Conservation (phyloP, 306 rosid genomes). For the Dryas octopetala region DNA sequence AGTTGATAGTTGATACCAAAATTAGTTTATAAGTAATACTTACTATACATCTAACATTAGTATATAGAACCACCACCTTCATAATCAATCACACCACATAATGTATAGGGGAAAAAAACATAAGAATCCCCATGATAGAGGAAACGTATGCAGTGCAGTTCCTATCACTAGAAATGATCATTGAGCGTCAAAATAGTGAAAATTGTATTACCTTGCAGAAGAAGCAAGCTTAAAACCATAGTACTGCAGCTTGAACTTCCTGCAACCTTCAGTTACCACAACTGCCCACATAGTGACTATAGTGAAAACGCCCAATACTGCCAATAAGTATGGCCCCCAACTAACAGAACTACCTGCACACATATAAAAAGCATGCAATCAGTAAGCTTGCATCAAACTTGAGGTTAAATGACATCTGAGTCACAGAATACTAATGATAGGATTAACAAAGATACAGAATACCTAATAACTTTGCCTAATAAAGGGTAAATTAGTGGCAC, state of each 20-base stretch:
- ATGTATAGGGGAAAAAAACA: not conserved
- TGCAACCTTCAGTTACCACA: constrained; percentile 95
- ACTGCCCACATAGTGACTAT: constrained; percentile 98
- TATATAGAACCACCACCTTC: not conserved
- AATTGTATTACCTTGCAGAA: constrained; percentile 72
- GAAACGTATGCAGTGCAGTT: not conserved
- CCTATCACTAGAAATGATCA: constrained; percentile 5
- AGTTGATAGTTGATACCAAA: constrained; percentile 4
- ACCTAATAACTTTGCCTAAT: constrained; percentile 5
- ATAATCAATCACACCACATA: not conserved
- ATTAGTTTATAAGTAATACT: not conserved
- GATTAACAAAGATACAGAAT: not conserved
- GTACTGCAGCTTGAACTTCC: constrained; percentile 94
- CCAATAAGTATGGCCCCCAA: constrained; percentile 76
- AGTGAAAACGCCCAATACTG: constrained; percentile 81
- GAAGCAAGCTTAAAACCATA: constrained; percentile 99
- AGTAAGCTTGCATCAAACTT: constrained; percentile 18
- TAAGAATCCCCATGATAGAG: not conserved
- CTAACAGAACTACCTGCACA: constrained; percentile 64
- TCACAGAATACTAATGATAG: not conserved
- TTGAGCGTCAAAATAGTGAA: constrained; percentile 11
- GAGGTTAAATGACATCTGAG: not conserved
- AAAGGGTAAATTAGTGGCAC: too few species aligned
- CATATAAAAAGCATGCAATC: constrained; percentile 23
- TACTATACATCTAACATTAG: not conserved